phyloP scores from a whole-genome alignment of 805 yeast species.

The Lipomyces kockii region DNA sequence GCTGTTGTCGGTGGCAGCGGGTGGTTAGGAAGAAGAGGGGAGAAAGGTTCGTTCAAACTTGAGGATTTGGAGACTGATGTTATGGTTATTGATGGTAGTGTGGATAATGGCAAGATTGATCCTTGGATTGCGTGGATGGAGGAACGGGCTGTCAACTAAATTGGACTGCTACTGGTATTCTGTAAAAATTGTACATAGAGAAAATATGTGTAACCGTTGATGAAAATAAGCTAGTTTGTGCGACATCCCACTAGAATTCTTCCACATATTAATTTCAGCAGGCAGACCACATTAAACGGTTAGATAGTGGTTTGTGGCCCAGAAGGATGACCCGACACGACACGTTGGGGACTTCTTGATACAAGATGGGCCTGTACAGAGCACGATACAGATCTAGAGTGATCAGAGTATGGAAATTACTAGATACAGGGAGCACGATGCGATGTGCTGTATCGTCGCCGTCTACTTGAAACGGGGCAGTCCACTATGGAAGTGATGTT shows the following conservation, averaged over 20 bases:
- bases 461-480: not conserved
- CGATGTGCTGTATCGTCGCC: not conserved
- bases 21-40: conserved; percentile 21
- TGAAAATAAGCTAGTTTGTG: too few species aligned
- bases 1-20: conserved; percentile 15
- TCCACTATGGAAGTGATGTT: not conserved
- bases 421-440: not conserved
- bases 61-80: conserved; percentile 34
- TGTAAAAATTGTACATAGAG: not conserved
- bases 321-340: too few species aligned
- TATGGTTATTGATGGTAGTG: conserved; percentile 67
- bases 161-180: not conserved
- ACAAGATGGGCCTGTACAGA: too few species aligned
- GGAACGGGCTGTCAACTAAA: conserved; percentile 67
- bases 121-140: conserved; percentile 81
- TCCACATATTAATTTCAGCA: too few species aligned
- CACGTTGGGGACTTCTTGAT: too few species aligned
- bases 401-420: too few species aligned
- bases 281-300: too few species aligned
- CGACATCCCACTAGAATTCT: too few species aligned
- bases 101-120: conserved; percentile 57
- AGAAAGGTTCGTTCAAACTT: conserved; percentile 21
- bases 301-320: too few species aligned
- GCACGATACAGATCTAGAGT: too few species aligned
- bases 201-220: too few species aligned